A percentile compares a stretch with the other conserved stretches of the same genome.
These are phyloP conservation scores for Zizania palustris DNA, from an alignment of 202 grass and related monocot species.

Conservation along the genomic window DNA sequence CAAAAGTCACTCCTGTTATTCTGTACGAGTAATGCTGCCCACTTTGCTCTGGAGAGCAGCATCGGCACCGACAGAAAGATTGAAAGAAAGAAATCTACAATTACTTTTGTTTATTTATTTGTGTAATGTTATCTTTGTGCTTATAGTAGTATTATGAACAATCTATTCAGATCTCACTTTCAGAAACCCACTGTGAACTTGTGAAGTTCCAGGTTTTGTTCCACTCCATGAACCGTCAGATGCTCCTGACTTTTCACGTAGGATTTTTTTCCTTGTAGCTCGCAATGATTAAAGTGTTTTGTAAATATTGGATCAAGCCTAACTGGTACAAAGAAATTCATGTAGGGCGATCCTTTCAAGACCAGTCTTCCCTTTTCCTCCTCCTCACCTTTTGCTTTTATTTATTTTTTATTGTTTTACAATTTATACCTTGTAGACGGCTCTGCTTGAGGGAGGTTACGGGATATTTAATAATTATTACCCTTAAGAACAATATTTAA, in stretches of 20 bases:
- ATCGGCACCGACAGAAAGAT: slow-evolving; percentile 42
- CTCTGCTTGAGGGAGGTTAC: too few relatives aligned
- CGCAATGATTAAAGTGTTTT: neutral
- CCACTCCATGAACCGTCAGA: slow-evolving; percentile 15
- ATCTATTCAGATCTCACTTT: slow-evolving; percentile 29
- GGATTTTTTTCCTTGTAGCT: neutral
- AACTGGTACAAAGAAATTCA: slow-evolving; percentile 16
- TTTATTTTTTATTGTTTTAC: neutral
- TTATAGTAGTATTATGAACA: neutral
- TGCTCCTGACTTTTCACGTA: slow-evolving; percentile 21
- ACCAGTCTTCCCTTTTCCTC: neutral
- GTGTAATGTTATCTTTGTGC: slow-evolving; percentile 8
- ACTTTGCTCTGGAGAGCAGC: slow-evolving; percentile 26
- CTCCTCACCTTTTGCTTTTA: neutral
- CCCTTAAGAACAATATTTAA: too few relatives aligned
- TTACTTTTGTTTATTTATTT: slow-evolving; percentile 29
- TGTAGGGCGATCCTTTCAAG: neutral
- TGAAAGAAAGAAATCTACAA: neutral
- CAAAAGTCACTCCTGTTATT: neutral
- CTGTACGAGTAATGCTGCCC: slow-evolving; percentile 6
- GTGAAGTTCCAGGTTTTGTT: slow-evolving; percentile 29
- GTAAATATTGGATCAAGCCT: neutral
- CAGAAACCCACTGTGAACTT: slow-evolving; percentile 10
- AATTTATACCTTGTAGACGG: neutral
- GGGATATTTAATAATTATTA: too few relatives aligned